Conservation (phyloP, 2,329 filamentous ascomycete genomes). For the Aspergillus felis region DNA sequence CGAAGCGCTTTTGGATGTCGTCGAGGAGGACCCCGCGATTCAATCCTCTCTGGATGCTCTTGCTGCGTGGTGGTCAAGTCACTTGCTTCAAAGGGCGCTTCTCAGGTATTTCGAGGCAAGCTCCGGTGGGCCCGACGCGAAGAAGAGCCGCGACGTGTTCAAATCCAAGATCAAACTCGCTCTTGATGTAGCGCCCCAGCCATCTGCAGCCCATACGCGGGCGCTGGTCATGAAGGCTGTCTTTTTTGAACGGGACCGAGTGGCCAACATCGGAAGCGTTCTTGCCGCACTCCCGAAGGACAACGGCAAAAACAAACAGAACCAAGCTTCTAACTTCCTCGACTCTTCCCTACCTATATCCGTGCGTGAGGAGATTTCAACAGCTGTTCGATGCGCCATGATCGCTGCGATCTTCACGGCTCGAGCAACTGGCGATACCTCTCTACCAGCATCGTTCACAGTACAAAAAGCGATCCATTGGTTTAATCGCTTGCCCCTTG, state of each 20-base stretch:
- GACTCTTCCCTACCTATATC: conserved; percentile 52
- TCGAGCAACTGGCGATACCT: conserved; percentile 28
- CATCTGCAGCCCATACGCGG: conserved; percentile 64
- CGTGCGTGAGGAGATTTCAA: conserved; percentile 51
- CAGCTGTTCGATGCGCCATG: conserved; percentile 57
- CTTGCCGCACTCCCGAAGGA: conserved; percentile 50
- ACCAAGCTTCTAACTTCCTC: conserved; percentile 43
- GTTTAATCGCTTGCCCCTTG: conserved; percentile 41
- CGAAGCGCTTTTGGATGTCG: conserved; percentile 72
- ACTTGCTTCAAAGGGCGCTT: conserved; percentile 66
- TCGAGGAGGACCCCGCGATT: conserved; percentile 81
- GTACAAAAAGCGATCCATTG: conserved; percentile 39
- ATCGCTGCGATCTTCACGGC: conserved; percentile 50
- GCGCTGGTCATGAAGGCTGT: conserved; percentile 58
- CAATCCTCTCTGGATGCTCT: conserved; percentile 84
- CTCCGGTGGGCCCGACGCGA: conserved; percentile 45
- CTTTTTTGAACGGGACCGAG: conserved; percentile 51
- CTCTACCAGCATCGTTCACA: conserved; percentile 34
- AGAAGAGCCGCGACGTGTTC: conserved; percentile 40
- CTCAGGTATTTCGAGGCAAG: conserved; percentile 57
- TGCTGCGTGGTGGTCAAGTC: conserved; percentile 84
- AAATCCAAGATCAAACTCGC: conserved; percentile 62
- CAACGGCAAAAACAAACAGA: conserved; percentile 26
- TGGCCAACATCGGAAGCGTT: conserved; percentile 50
- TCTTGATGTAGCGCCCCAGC: conserved; percentile 69